Conservation (phyloP, 2,329 filamentous ascomycete species). For the Cadophora malorum region DNA sequence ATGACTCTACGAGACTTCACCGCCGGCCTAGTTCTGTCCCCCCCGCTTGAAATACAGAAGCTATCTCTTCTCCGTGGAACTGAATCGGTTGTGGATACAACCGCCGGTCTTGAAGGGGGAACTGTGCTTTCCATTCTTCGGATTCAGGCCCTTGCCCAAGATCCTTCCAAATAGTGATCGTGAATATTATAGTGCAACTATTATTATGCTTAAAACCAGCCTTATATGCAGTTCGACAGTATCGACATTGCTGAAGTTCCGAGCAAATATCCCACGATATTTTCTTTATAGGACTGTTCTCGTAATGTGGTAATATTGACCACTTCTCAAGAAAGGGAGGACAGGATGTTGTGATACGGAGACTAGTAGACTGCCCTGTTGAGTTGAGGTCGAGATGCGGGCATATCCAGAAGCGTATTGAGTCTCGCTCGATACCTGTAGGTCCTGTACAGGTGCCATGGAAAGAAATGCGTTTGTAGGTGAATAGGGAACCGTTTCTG, state of each 20-base stretch:
- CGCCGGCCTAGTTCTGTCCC: too few relatives aligned
- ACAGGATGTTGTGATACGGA: background rate
- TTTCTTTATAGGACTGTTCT: background rate
- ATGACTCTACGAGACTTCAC: background rate
- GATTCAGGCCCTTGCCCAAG: background rate
- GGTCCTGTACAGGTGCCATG: constrained; percentile 16
- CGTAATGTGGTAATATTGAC: background rate
- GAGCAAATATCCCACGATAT: background rate
- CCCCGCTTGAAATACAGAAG: background rate
- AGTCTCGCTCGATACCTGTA: constrained; percentile 15
- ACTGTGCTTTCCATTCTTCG: background rate
- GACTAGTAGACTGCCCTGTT: background rate
- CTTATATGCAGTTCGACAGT: background rate
- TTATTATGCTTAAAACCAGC: background rate
- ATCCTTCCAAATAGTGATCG: background rate
- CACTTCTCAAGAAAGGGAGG: background rate
- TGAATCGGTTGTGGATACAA: background rate
- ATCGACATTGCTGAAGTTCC: background rate
- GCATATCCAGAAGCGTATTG: background rate
- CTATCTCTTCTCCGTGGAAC: background rate
- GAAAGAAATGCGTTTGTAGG: constrained; percentile 21
- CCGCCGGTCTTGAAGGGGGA: background rate
- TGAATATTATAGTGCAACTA: background rate
- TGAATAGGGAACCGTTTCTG: constrained; percentile 29
- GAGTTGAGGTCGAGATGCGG: background rate